Percentiles rank a stretch among this genome's conserved stretches.
These are phyloP conservation scores for Colletotrichum paranaense DNA, from an alignment of 2,329 filamentous ascomycete genomes.

Conservation along the genomic window DNA sequence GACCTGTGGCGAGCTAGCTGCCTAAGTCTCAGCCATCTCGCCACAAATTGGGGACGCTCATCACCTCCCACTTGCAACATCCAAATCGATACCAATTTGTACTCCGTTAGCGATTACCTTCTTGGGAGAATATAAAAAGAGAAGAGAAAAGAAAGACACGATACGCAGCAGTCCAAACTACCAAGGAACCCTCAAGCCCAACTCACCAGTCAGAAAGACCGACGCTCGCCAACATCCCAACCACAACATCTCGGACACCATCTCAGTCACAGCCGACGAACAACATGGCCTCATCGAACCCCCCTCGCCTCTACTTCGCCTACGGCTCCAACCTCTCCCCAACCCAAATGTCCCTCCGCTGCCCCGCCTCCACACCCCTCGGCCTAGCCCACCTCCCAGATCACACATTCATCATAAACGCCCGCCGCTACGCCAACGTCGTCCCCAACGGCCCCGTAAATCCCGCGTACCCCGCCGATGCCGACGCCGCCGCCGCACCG, in stretches of 20 bases:
- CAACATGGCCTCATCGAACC: background rate
- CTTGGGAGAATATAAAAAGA: too few relatives aligned
- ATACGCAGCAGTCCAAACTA: background rate
- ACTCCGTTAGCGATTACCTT: background rate
- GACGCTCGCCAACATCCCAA: background rate
- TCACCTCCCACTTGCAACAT: too few relatives aligned
- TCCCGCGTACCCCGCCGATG: background rate
- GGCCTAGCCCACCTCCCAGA: conserved; percentile 67
- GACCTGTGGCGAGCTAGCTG: background rate
- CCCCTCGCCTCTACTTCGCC: conserved; percentile 68
- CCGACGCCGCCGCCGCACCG: conserved; percentile 3
- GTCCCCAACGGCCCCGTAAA: conserved; percentile 45
- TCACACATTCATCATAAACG: conserved; percentile 76
- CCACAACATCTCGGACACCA: background rate
- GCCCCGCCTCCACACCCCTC: conserved; percentile 65
- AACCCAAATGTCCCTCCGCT: conserved; percentile 72
- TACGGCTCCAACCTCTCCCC: conserved; percentile 78
- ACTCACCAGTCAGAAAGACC: too few relatives aligned
- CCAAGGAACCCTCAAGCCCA: background rate
- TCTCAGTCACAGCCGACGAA: too few relatives aligned
- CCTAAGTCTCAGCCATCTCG: background rate
- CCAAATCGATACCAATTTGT: too few relatives aligned
- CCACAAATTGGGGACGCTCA: background rate
- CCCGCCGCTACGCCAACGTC: conserved; percentile 77
- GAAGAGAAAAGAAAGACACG: background rate